Conservation (phyloP, 352 stramenopile genomes). For the Chrysophaeum taylorii region DNA sequence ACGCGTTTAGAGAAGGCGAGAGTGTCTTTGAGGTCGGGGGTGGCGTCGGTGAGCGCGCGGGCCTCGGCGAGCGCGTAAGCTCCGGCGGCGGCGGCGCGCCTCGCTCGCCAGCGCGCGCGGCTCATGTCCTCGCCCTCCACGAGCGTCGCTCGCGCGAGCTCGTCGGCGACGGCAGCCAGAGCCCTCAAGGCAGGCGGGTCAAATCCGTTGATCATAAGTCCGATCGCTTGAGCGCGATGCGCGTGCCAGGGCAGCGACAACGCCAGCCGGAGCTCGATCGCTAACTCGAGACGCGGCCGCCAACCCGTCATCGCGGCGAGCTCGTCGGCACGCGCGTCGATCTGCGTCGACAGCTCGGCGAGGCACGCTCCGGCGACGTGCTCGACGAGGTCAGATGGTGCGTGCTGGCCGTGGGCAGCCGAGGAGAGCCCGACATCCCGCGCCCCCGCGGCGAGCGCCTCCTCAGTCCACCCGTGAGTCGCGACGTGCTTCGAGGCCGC, state of each 20-base stretch:
- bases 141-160: constrained; percentile 5
- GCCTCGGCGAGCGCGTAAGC: background rate
- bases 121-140: background rate
- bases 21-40: background rate
- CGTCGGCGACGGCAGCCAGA: background rate
- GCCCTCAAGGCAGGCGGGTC: background rate
- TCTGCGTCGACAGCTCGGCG: background rate
- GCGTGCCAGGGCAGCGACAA: background rate
- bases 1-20: background rate
- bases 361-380: background rate
- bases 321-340: constrained; percentile 4
- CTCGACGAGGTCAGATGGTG: constrained; percentile 9
- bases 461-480: constrained; percentile 12
- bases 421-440: background rate
- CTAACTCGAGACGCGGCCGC: background rate
- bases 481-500: constrained; percentile 7
- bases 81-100: background rate
- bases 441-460: constrained; percentile 13
- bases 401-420: constrained; percentile 13
- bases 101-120: background rate
- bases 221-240: constrained; percentile 15
- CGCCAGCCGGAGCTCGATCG: constrained; percentile 3
- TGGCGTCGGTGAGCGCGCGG: background rate
- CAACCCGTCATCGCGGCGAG: background rate
- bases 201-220: background rate